phyloP scores from a whole-genome alignment of 2,329 filamentous ascomycete species.

The Zymoseptoria pseudotritici region DNA sequence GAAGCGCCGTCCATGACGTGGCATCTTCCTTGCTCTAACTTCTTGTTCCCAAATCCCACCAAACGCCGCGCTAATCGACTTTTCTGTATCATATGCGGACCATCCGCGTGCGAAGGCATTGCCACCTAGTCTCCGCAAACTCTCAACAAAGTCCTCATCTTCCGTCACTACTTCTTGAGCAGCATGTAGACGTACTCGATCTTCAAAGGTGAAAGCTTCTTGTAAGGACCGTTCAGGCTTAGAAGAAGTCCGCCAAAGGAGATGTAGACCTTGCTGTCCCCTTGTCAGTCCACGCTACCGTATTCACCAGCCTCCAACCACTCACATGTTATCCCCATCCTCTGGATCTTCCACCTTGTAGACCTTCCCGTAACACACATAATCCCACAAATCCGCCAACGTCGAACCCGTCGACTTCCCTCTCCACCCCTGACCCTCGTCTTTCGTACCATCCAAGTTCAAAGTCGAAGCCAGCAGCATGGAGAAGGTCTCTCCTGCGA shows the following conservation, averaged over 20 bases:
- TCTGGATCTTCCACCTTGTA: conserved; percentile 75
- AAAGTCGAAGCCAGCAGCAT: conserved; percentile 80
- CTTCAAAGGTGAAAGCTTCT: conserved; percentile 83
- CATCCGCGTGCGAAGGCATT: background rate
- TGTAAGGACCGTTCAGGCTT: conserved; percentile 86
- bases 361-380: conserved; percentile 82
- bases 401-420: conserved; percentile 55
- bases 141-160: background rate
- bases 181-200: conserved; percentile 93
- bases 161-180: conserved; percentile 65
- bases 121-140: background rate
- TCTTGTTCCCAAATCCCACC: conserved; percentile 7
- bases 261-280: conserved; percentile 77
- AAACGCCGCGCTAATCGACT: conserved; percentile 27
- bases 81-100: background rate
- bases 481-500: conserved; percentile 66
- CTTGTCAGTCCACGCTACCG: conserved; percentile 20
- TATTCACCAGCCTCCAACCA: conserved; percentile 16
- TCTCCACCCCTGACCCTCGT: conserved; percentile 57
- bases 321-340: conserved; percentile 79
- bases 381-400: conserved; percentile 73
- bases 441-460: conserved; percentile 70
- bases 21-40: background rate
- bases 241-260: conserved; percentile 90
- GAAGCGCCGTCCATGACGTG: conserved; percentile 5